Evolutionary conservation across 805 yeast genomes (phyloP).

Genomic region (Wickerhamomyces canadensis): DNA sequence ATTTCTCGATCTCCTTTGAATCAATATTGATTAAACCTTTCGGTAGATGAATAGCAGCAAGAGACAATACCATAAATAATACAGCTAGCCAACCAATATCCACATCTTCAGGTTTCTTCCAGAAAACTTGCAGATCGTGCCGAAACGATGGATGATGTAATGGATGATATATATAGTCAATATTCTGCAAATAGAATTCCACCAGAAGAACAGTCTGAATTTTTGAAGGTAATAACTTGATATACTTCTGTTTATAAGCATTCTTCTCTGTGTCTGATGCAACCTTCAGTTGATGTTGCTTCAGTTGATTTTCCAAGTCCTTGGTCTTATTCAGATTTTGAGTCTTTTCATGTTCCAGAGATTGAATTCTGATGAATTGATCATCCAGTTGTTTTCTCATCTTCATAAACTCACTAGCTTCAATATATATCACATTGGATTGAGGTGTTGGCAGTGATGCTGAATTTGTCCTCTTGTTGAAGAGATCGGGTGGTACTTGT

Average conservation of each 20-base stretch:
- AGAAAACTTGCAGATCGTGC: slow-evolving; percentile 12
- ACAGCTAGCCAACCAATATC: slow-evolving; percentile 23
- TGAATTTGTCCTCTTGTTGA: neutral
- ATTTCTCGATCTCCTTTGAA: slow-evolving; percentile 19
- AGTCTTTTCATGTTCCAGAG: slow-evolving; percentile 12
- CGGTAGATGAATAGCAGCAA: slow-evolving; percentile 25
- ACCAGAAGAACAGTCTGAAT: slow-evolving; percentile 20
- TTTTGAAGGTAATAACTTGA: slow-evolving; percentile 19
- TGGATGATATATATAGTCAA: slow-evolving; percentile 27
- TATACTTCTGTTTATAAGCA: slow-evolving; percentile 15
- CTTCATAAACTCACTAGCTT: slow-evolving; percentile 1
- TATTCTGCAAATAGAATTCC: slow-evolving; percentile 22
- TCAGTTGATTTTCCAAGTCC: slow-evolving; percentile 9
- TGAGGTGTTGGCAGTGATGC: neutral
- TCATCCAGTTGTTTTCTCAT: slow-evolving; percentile 14
- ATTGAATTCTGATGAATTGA: slow-evolving; percentile 11
- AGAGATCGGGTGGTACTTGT: neutral
- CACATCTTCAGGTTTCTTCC: slow-evolving; percentile 16
- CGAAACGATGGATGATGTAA: slow-evolving; percentile 25
- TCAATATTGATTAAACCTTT: slow-evolving; percentile 22
- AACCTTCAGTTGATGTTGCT: slow-evolving; percentile 3
- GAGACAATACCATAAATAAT: slow-evolving; percentile 18
- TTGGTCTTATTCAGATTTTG: slow-evolving; percentile 6
- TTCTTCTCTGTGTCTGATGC: slow-evolving; percentile 2
- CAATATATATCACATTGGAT: neutral